Conservation (phyloP, 495 filamentous ascomycete species). For the Penicillium canescens region DNA sequence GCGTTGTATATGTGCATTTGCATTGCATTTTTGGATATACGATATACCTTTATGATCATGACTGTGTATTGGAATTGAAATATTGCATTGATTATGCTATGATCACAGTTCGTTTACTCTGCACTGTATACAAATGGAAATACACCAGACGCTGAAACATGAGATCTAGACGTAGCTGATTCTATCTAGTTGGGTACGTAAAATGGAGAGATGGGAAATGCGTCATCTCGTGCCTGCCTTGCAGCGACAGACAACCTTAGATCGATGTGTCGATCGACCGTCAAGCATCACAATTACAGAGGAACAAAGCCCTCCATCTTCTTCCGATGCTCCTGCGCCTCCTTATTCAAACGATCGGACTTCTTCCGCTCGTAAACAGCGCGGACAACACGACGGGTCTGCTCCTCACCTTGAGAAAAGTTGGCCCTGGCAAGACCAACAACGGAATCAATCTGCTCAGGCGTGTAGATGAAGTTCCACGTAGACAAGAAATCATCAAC, state of each 20-base stretch:
- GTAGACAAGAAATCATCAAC: constrained; percentile 84
- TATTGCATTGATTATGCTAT: neutral
- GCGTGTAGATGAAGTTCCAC: constrained; percentile 96
- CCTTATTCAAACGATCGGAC: constrained; percentile 59
- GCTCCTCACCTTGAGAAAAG: constrained; percentile 75
- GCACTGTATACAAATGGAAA: neutral
- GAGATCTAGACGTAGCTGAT: neutral
- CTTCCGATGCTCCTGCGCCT: constrained; percentile 49
- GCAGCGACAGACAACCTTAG: no score
- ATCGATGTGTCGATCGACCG: no score
- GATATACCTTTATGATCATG: neutral
- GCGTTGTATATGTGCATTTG: neutral
- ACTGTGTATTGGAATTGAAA: no score
- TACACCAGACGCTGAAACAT: neutral
- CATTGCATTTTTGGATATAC: neutral
- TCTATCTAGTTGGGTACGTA: neutral
- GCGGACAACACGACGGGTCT: constrained; percentile 73
- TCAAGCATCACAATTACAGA: constrained; percentile 13
- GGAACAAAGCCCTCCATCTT: constrained; percentile 42
- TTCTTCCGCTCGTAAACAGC: constrained; percentile 95
- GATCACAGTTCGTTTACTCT: neutral
- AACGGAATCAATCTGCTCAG: constrained; percentile 78
- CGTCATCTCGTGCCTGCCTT: no score
- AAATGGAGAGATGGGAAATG: neutral
- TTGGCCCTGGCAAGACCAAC: constrained; percentile 83